phyloP scores from a whole-genome alignment of 176 grass and related monocot genomes.

The Oryza coarctata region DNA sequence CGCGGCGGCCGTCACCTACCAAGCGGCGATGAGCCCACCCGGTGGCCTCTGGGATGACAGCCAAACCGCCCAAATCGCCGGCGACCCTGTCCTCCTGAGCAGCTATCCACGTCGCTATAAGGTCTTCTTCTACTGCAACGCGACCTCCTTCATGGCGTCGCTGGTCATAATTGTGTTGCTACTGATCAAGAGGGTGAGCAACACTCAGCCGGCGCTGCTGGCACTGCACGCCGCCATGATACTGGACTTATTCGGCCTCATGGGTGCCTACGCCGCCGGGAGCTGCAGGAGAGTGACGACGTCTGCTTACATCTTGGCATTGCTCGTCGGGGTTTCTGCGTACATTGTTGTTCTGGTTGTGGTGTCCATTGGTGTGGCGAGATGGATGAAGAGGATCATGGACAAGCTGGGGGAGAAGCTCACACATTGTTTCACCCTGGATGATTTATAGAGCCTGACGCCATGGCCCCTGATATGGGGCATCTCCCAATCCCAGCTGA shows the following conservation, averaged over 20 bases:
- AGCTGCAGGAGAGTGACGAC: conserved; percentile 46
- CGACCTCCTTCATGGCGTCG: conserved; percentile 53
- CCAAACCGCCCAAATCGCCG: neutral
- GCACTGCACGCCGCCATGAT: conserved; percentile 56
- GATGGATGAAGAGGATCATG: conserved; percentile 1
- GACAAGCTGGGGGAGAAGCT: neutral
- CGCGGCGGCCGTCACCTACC: conserved; percentile 44
- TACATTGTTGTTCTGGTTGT: conserved; percentile 39
- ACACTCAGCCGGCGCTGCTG: neutral
- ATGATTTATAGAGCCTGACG: conserved; percentile 27
- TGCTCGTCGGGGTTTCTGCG: conserved; percentile 45
- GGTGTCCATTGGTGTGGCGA: conserved; percentile 17
- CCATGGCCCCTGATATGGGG: neutral
- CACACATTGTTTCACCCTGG: neutral
- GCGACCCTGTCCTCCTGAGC: conserved; percentile 41
- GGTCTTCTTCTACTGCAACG: conserved; percentile 62
- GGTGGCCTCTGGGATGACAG: conserved; percentile 40
- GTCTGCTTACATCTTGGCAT: conserved; percentile 41
- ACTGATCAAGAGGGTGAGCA: conserved; percentile 42
- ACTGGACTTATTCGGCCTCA: conserved; percentile 53
- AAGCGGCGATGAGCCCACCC: conserved; percentile 48
- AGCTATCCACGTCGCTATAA: conserved; percentile 37
- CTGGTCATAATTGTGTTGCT: conserved; percentile 52
- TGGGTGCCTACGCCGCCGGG: conserved; percentile 55
- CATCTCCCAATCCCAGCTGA: too few species aligned